Evolutionary conservation across 2,329 filamentous ascomycete genomes (phyloP), one percentile per base, ranked within the genome.

Genomic region (Colletotrichum abscissum): DNA sequence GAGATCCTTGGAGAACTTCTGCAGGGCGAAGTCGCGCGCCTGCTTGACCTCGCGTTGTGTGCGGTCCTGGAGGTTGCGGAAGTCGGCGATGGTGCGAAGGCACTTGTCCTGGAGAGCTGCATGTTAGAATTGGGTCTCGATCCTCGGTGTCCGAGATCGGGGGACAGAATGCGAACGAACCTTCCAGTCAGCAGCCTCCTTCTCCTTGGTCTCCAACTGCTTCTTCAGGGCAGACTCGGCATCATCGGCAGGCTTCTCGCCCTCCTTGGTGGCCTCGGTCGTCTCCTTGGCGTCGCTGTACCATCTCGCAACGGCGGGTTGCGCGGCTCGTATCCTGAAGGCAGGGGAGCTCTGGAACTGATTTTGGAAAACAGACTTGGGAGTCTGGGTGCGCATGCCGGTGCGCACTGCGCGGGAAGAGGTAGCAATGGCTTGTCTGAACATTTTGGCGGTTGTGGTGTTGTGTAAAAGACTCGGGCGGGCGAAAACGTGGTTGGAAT

Each of bases 41-140:
- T 90, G 86, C 84, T 97, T 94, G 82, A 97, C 92, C 78, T 99
- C 97, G 81, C 97, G 95, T 83, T 92, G 90, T 56, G 95, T 97
- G 81, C 97, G 94, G 81, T 98, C 95, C 87, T 98, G 96, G 64
- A 99, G 93, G 86, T 98, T 99, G 82, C 95, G 95, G 90, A 97
- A 98, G 80, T 99, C 97, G 85, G 97, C 97, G 76, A 98, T 92
- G 68, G 94, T 93, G 82, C 97, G 96, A 76, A 98, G 90, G 85
- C 95, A 97, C 87, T 95, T 97, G 86, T 98, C 97, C 97, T 98
- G 73, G 68, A 58, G 28, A 16, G 28, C 11, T 57, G 56, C 35
- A 52, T 62, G 67, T 73, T 62, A 73, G 62, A 33, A 55, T 16
- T 11, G 28, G 52, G 46, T 69, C 14, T 28, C 22, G 22, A 9